Evolutionary conservation across 768 basidiomycete genomes (phyloP).

Genomic region (Suillus clintonianus): DNA sequence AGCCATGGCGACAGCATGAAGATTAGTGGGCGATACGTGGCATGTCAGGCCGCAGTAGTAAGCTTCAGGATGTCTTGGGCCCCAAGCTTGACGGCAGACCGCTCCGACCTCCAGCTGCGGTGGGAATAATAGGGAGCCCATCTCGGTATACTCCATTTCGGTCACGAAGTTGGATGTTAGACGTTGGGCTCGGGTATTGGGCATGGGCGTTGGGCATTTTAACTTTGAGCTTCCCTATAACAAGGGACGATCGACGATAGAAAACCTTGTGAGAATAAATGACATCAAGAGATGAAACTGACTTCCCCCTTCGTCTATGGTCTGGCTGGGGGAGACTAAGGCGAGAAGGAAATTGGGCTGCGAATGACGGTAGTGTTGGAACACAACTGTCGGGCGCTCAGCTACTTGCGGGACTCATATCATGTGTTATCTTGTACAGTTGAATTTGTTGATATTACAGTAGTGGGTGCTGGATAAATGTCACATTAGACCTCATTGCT

Average conservation of each 20-base stretch:
- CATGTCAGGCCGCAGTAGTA: neutral
- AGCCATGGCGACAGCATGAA: neutral
- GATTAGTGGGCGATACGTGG: neutral
- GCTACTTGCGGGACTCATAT: neutral
- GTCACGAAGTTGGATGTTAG: no score
- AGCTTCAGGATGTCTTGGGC: neutral
- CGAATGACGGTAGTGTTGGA: slow-evolving; percentile 47
- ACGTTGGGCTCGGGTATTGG: no score
- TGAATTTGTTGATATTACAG: neutral
- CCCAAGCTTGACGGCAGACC: neutral
- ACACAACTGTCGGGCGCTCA: neutral
- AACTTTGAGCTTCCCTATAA: no score
- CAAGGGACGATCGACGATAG: neutral
- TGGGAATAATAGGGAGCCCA: neutral
- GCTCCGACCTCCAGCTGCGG: neutral
- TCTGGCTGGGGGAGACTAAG: neutral
- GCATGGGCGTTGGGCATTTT: no score
- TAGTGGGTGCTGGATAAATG: neutral
- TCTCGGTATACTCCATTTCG: no score
- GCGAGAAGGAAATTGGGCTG: slow-evolving; percentile 70
- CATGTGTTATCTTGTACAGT: neutral
- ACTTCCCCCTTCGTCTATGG: neutral
- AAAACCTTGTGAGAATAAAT: neutral
- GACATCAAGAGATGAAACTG: neutral
- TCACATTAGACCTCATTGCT: slow-evolving; percentile 23